A percentile compares a stretch with the other conserved stretches of the same genome.
Conservation (phyloP, 805 yeast genomes). For the Teunomyces kruisii region DNA sequence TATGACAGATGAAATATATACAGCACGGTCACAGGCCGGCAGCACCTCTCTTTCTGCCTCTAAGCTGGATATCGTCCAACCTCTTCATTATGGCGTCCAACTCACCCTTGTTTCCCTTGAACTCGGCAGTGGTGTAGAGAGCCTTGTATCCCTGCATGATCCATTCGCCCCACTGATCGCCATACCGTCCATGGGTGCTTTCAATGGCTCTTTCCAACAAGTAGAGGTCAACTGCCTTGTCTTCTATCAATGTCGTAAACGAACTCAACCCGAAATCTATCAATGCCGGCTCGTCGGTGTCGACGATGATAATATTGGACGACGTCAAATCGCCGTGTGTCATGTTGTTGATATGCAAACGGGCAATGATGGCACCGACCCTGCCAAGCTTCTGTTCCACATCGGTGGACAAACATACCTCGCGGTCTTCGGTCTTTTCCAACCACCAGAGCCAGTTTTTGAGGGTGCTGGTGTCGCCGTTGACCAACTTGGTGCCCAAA, state of each 20-base stretch:
- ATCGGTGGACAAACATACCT: conserved; percentile 24
- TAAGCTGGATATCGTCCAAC: conserved; percentile 78
- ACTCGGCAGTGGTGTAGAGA: conserved; percentile 31
- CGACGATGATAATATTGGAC: conserved; percentile 70
- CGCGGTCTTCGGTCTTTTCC: conserved; percentile 30
- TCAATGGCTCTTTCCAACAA: conserved; percentile 89
- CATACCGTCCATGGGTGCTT: conserved; percentile 82
- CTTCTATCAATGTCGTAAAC: conserved; percentile 74
- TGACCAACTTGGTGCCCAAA: conserved; percentile 55
- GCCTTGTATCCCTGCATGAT: conserved; percentile 65
- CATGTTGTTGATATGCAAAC: conserved; percentile 71
- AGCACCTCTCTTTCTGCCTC: conserved; percentile 87
- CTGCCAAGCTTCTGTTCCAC: conserved; percentile 45
- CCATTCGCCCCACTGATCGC: conserved; percentile 67
- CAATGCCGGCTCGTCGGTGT: conserved; percentile 48
- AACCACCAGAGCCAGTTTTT: conserved; percentile 73
- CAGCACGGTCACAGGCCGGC: too few relatives aligned
- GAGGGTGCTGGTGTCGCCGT: conserved; percentile 58
- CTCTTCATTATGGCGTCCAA: conserved; percentile 57
- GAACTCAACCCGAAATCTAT: conserved; percentile 93
- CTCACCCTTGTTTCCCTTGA: conserved; percentile 34
- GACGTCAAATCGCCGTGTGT: conserved; percentile 94
- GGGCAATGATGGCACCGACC: conserved; percentile 70
- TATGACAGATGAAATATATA: too few relatives aligned
- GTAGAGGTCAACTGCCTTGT: conserved; percentile 95